Evolutionary conservation across 2,329 filamentous ascomycete genomes (phyloP).

Genomic region (Erysiphe pulchra): DNA sequence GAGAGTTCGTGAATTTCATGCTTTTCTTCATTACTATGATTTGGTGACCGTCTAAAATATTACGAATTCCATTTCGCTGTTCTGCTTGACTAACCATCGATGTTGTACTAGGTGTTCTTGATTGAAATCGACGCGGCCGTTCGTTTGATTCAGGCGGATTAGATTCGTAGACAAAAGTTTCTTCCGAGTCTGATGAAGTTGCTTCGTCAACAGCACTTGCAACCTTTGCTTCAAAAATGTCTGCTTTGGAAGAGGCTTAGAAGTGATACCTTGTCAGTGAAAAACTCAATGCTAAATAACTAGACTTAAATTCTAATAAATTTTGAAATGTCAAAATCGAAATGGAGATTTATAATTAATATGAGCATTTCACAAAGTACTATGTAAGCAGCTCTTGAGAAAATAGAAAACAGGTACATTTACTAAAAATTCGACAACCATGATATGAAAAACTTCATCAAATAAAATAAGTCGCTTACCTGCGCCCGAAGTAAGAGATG

Average conservation of each 20-base stretch:
- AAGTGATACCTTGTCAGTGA: no score
- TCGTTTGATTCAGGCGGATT: slow-evolving; percentile 53
- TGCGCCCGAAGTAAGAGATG: slow-evolving; percentile 42
- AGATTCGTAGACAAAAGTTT: slow-evolving; percentile 97
- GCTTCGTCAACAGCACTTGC: slow-evolving; percentile 89
- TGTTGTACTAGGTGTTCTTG: slow-evolving; percentile 78
- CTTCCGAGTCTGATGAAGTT: slow-evolving; percentile 88
- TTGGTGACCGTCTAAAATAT: slow-evolving; percentile 40
- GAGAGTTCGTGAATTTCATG: slow-evolving; percentile 80
- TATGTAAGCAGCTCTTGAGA: no score
- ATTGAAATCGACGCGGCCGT: slow-evolving; percentile 57
- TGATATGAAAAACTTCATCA: no score
- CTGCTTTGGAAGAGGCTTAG: slow-evolving; percentile 74
- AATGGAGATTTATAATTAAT: no score
- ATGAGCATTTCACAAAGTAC: no score
- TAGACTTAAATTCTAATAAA: slow-evolving; percentile 10
- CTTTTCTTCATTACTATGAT: slow-evolving; percentile 55
- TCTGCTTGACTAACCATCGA: slow-evolving; percentile 54
- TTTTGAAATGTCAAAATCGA: neutral
- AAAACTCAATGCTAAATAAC: slow-evolving; percentile 15
- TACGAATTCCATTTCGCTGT: slow-evolving; percentile 18
- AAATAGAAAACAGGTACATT: no score
- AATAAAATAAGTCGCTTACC: slow-evolving; percentile 27
- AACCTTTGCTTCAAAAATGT: slow-evolving; percentile 94
- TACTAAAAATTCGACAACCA: no score